These are phyloP conservation scores for Psilocybe sp. DNA, from an alignment of 768 basidiomycete species.

Conservation along the genomic window DNA sequence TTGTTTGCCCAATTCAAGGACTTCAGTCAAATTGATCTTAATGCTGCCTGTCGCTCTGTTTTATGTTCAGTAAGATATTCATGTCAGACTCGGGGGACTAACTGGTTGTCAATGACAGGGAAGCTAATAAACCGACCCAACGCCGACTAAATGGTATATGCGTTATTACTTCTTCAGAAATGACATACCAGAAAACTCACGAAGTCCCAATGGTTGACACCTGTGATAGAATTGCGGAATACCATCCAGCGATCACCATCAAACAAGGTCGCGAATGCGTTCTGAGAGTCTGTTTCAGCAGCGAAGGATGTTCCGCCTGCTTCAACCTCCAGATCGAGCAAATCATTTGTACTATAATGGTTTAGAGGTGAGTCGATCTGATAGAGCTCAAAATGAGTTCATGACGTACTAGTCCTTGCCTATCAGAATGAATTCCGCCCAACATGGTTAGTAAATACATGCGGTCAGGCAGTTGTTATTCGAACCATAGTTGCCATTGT, in stretches of 20 bases:
- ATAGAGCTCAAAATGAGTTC: not conserved
- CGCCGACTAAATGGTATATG: conserved; percentile 41
- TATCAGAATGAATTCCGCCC: conserved; percentile 9
- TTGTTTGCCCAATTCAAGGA: conserved; percentile 44
- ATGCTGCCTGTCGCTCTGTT: conserved; percentile 54
- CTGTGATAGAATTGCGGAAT: conserved; percentile 52
- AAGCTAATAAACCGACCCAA: conserved; percentile 68
- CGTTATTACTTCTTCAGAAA: conserved; percentile 1
- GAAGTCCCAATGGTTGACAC: conserved; percentile 69
- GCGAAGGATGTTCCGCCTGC: conserved; percentile 58
- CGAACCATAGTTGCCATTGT: conserved; percentile 70
- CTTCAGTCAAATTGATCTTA: conserved; percentile 52
- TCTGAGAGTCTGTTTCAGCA: conserved; percentile 37
- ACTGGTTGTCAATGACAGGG: conserved; percentile 50
- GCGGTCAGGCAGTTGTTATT: not conserved
- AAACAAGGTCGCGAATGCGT: conserved; percentile 54
- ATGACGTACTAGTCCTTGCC: conserved; percentile 42
- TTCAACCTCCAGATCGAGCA: conserved; percentile 58
- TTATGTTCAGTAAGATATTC: not conserved
- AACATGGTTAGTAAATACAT: not conserved
- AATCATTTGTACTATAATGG: conserved; percentile 51
- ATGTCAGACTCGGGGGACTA: conserved; percentile 7
- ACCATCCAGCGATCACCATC: conserved; percentile 72
- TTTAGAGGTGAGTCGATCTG: not conserved
- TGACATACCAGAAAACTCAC: conserved; percentile 34